Percentiles rank a stretch among this genome's conserved stretches.
Evolutionary conservation across 176 grass and related monocot species (phyloP).

Genomic region (Areca catechu): DNA sequence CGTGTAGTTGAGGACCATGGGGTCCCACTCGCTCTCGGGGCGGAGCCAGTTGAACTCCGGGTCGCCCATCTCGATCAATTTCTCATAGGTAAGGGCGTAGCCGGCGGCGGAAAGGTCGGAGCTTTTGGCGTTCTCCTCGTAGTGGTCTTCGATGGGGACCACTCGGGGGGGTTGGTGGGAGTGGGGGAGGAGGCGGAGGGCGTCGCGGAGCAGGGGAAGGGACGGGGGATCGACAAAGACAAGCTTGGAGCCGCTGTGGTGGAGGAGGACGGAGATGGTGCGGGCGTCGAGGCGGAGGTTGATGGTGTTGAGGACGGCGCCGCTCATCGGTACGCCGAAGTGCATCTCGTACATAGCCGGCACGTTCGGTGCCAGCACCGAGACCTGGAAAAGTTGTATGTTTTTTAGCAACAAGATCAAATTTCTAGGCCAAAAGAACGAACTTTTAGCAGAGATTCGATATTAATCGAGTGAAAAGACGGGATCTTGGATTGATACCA

Average conservation of each 20-base stretch:
- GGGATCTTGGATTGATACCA: conserved; percentile 30
- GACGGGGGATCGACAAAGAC: conserved; percentile 50
- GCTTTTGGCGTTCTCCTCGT: conserved; percentile 23
- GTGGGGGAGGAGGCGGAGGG: conserved; percentile 34
- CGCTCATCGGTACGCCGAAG: conserved; percentile 89
- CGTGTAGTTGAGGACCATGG: conserved; percentile 88
- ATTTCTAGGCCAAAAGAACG: not conserved
- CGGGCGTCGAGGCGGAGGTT: conserved; percentile 82
- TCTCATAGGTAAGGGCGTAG: conserved; percentile 40
- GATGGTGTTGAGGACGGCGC: conserved; percentile 80
- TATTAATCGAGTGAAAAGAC: not conserved
- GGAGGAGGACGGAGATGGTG: conserved; percentile 60
- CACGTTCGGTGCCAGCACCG: conserved; percentile 61
- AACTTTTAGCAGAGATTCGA: not conserved
- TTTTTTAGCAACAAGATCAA: not conserved
- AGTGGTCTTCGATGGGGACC: conserved; percentile 53
- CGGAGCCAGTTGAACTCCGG: conserved; percentile 55
- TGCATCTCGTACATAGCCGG: conserved; percentile 95
- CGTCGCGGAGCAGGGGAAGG: conserved; percentile 30
- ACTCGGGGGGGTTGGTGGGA: conserved; percentile 30
- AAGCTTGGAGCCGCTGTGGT: conserved; percentile 51
- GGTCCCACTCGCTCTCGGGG: conserved; percentile 69
- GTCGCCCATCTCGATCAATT: conserved; percentile 45
- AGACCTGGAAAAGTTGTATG: conserved; percentile 30
- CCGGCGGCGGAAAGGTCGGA: not conserved